These are phyloP conservation scores for Exophiala oligosperma DNA, from an alignment of 2,329 filamentous ascomycete genomes.

Conservation along the genomic window DNA sequence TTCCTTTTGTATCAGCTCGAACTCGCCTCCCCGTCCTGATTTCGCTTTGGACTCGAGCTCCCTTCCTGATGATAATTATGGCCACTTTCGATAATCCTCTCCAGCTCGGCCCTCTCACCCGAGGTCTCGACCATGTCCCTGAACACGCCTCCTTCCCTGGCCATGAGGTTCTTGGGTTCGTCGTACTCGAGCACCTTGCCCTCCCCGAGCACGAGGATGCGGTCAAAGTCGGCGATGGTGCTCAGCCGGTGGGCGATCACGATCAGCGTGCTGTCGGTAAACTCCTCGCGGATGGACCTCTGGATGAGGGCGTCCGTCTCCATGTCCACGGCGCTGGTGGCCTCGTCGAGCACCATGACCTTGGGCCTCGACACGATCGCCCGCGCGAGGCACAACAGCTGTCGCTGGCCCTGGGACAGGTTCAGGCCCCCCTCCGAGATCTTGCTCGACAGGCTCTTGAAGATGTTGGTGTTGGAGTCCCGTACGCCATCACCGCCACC, in stretches of 20 bases:
- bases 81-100: slow-evolving; percentile 31
- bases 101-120: slow-evolving; percentile 36
- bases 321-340: slow-evolving; percentile 78
- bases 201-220: slow-evolving; percentile 69
- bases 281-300: slow-evolving; percentile 70
- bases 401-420: slow-evolving; percentile 73
- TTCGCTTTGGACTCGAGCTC: neutral
- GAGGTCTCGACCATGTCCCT: slow-evolving; percentile 53
- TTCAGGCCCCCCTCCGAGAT: slow-evolving; percentile 74
- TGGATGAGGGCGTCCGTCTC: slow-evolving; percentile 73
- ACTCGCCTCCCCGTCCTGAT: neutral
- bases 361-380: slow-evolving; percentile 71
- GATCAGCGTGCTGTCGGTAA: slow-evolving; percentile 66
- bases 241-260: slow-evolving; percentile 76
- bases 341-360: slow-evolving; percentile 79
- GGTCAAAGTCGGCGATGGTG: slow-evolving; percentile 75
- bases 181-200: slow-evolving; percentile 69
- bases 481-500: slow-evolving; percentile 23
- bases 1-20: neutral
- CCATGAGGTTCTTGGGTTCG: slow-evolving; percentile 62
- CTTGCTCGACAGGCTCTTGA: slow-evolving; percentile 61
- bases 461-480: slow-evolving; percentile 63
- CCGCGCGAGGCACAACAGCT: slow-evolving; percentile 72
- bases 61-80: neutral
- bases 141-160: slow-evolving; percentile 54